These are phyloP conservation scores for Candida sphagnicola DNA, from an alignment of 805 yeast genomes.

Conservation along the genomic window DNA sequence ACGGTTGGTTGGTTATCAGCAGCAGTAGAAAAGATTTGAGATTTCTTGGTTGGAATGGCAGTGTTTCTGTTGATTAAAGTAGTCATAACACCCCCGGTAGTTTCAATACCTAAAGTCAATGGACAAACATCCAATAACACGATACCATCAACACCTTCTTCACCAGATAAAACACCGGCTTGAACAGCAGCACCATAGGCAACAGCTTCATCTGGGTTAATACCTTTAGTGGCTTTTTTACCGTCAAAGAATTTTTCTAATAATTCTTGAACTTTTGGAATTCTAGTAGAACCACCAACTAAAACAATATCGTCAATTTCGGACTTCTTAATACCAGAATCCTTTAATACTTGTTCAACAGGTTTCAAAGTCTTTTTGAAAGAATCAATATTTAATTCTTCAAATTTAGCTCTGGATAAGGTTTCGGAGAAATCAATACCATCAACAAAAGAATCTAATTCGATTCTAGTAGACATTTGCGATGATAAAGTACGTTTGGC, in stretches of 20 bases:
- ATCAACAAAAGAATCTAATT: slow-evolving; percentile 46
- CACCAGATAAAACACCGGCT: slow-evolving; percentile 97
- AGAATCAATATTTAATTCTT: slow-evolving; percentile 43
- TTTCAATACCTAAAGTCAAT: slow-evolving; percentile 98
- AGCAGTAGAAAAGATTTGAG: slow-evolving; percentile 98
- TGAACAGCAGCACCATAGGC: slow-evolving; percentile 88
- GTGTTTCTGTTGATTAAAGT: slow-evolving; percentile 99
- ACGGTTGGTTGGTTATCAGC: slow-evolving; percentile 99
- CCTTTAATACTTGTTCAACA: slow-evolving; percentile 44
- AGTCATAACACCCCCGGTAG: slow-evolving; percentile 99
- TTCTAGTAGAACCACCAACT: slow-evolving; percentile 50
- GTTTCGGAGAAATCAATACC: slow-evolving; percentile 47
- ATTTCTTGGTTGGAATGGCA: slow-evolving; percentile 98
- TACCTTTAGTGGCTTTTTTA: slow-evolving; percentile 46
- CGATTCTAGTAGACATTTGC: slow-evolving; percentile 39
- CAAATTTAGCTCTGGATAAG: slow-evolving; percentile 45
- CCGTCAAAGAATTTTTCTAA: slow-evolving; percentile 53
- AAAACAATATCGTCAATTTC: slow-evolving; percentile 45
- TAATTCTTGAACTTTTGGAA: slow-evolving; percentile 47
- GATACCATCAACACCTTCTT: slow-evolving; percentile 93
- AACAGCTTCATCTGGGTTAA: slow-evolving; percentile 49
- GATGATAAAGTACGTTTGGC: slow-evolving; percentile 47
- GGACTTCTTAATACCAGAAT: slow-evolving; percentile 42
- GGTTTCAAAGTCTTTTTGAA: slow-evolving; percentile 46
- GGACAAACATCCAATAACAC: slow-evolving; percentile 97